A percentile compares a stretch with the other conserved stretches of the same genome.
Conservation (phyloP, 176 grass and related monocot species). For the Dendrocalamus sinicus region DNA sequence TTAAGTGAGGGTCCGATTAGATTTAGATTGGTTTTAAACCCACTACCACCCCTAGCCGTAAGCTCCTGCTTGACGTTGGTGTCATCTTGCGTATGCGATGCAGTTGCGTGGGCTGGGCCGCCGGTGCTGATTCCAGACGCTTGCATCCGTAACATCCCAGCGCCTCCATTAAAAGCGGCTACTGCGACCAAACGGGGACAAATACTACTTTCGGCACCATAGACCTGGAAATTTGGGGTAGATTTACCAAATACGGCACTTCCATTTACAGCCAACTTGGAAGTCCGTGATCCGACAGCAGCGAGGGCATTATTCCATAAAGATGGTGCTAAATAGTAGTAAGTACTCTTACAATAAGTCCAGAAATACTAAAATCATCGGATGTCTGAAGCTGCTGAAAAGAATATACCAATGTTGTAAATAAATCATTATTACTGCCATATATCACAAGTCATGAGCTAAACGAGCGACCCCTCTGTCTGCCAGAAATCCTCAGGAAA, state of each 20-base stretch:
- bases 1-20: too few relatives aligned
- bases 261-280: neutral
- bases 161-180: neutral
- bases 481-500: conserved; percentile 33
- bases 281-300: neutral
- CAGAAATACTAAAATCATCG: neutral
- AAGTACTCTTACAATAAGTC: neutral
- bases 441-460: conserved; percentile 18
- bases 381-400: neutral
- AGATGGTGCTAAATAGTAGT: neutral
- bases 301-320: neutral
- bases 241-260: neutral
- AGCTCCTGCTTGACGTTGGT: too few relatives aligned
- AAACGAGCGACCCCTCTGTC: neutral
- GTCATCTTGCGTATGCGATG: too few relatives aligned
- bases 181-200: neutral
- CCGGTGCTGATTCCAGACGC: neutral
- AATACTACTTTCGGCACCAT: neutral
- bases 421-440: conserved; percentile 24
- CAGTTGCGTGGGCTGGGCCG: neutral
- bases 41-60: too few relatives aligned
- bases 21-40: too few relatives aligned
- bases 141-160: neutral
- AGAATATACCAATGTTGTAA: neutral
- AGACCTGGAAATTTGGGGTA: neutral